phyloP scores from a whole-genome alignment of 2,329 filamentous ascomycete species.

The Ampelomyces quisqualis region DNA sequence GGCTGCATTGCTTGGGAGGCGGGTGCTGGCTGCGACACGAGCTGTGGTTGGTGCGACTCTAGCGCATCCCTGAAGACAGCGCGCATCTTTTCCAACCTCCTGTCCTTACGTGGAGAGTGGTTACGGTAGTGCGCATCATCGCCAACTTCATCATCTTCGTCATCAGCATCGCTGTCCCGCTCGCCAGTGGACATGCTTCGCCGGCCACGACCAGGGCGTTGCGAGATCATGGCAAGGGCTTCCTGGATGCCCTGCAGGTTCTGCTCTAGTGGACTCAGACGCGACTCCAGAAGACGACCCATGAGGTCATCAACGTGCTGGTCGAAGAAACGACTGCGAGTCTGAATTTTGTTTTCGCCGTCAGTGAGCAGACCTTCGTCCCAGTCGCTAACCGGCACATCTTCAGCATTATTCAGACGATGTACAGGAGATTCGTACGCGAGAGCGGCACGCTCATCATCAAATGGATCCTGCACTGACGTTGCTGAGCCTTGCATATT shows the following conservation, averaged over 20 bases:
- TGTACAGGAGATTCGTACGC: slow-evolving; percentile 60
- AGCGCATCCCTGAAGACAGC: slow-evolving; percentile 63
- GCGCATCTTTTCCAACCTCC: slow-evolving; percentile 76
- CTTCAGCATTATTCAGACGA: slow-evolving; percentile 63
- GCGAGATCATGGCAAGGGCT: slow-evolving; percentile 61
- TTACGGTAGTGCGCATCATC: slow-evolving; percentile 61
- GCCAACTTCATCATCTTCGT: slow-evolving; percentile 75
- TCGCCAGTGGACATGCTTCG: slow-evolving; percentile 69
- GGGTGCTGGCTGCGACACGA: slow-evolving; percentile 28
- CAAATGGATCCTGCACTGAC: slow-evolving; percentile 56
- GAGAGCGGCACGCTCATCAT: slow-evolving; percentile 61
- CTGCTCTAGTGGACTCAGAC: slow-evolving; percentile 78
- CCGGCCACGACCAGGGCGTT: slow-evolving; percentile 53
- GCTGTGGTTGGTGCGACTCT: slow-evolving; percentile 46
- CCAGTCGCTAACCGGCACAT: slow-evolving; percentile 82
- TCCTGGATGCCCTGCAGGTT: slow-evolving; percentile 75
- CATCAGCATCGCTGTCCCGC: slow-evolving; percentile 85
- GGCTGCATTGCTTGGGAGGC: slow-evolving; percentile 45
- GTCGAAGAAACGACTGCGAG: slow-evolving; percentile 85
- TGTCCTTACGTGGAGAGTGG: slow-evolving; percentile 75
- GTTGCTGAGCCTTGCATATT: slow-evolving; percentile 38
- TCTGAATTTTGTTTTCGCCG: slow-evolving; percentile 73
- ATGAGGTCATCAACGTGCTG: slow-evolving; percentile 85
- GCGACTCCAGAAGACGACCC: slow-evolving; percentile 71
- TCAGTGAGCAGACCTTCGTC: slow-evolving; percentile 80